phyloP scores from a whole-genome alignment of 306 rosid genomes.

The Albizia julibrissin region DNA sequence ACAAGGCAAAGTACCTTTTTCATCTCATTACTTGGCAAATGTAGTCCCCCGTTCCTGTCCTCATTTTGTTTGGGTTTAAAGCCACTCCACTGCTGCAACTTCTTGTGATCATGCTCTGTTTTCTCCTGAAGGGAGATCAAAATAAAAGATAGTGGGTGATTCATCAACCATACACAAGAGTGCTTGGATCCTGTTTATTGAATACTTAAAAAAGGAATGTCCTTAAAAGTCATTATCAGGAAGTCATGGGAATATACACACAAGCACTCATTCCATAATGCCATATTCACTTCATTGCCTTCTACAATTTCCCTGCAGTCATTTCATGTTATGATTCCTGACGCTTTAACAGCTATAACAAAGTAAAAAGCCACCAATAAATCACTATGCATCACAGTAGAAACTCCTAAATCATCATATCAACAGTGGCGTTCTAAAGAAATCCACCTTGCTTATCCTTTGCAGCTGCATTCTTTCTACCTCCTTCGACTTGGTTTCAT shows the following conservation, averaged over 20 bases:
- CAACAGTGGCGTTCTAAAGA: conserved; percentile 9
- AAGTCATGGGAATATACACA: conserved; percentile 1
- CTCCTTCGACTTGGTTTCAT: conserved; percentile 60
- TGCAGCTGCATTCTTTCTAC: conserved; percentile 52
- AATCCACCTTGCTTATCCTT: conserved; percentile 57
- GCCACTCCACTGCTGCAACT: conserved; percentile 42
- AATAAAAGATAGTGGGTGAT: conserved; percentile 1
- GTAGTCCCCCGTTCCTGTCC: conserved; percentile 40
- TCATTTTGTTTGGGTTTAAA: conserved; percentile 48
- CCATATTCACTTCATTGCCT: conserved; percentile 15
- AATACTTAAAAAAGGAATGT: conserved; percentile 4
- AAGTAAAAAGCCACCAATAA: background rate
- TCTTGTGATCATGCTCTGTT: conserved; percentile 41
- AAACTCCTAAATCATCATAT: conserved; percentile 24
- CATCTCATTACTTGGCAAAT: conserved; percentile 35
- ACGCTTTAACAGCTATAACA: background rate
- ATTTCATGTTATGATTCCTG: background rate
- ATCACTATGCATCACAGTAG: background rate
- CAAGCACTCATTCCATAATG: background rate
- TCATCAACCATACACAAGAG: conserved; percentile 9
- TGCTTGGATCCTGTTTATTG: background rate
- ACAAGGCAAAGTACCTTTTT: conserved; percentile 53
- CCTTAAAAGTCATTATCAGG: background rate
- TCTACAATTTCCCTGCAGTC: background rate
- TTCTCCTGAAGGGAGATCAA: conserved; percentile 48